A percentile compares a stretch with the other conserved stretches of the same genome.
phyloP scores from a whole-genome alignment of 2,329 filamentous ascomycete genomes.

The Fusarium palustre region DNA sequence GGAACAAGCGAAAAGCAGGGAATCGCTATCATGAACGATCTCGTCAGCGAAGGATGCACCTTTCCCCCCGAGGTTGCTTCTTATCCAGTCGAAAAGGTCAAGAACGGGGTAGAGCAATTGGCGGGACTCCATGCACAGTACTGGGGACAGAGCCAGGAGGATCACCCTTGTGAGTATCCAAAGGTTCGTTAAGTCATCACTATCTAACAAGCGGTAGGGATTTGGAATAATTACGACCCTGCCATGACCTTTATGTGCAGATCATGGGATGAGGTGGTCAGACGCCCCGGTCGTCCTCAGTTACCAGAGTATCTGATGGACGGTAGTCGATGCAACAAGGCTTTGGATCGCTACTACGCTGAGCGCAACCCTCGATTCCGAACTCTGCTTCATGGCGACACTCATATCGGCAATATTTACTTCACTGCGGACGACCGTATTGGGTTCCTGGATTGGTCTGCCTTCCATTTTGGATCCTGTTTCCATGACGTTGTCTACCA shows the following conservation, averaged over 20 bases:
- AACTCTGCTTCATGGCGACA: conserved; percentile 58
- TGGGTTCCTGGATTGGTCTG: conserved; percentile 58
- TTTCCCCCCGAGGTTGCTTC: conserved; percentile 51
- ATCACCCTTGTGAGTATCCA: conserved; percentile 44
- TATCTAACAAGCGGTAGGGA: conserved; percentile 31
- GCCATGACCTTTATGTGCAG: conserved; percentile 51
- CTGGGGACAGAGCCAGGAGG: conserved; percentile 48
- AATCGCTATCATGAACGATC: conserved; percentile 55
- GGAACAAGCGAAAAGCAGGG: conserved; percentile 52
- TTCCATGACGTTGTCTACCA: conserved; percentile 59
- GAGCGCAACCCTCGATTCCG: conserved; percentile 54
- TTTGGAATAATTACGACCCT: conserved; percentile 54
- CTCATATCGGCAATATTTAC: conserved; percentile 59
- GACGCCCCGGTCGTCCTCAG: conserved; percentile 46
- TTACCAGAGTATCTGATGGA: conserved; percentile 55
- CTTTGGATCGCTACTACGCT: conserved; percentile 53
- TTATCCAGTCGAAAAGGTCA: conserved; percentile 50
- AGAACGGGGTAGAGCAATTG: conserved; percentile 54
- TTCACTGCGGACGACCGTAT: conserved; percentile 51
- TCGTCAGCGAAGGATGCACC: conserved; percentile 48
- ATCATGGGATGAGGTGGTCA: conserved; percentile 49
- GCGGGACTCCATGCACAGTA: conserved; percentile 56
- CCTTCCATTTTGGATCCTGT: conserved; percentile 55
- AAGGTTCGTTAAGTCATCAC: accelerated
- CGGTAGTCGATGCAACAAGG: conserved; percentile 50